Percentiles rank a stretch among this genome's conserved stretches.
phyloP scores from a whole-genome alignment of 1,284 basidiomycete species.

The Xerocomus amazonicus region DNA sequence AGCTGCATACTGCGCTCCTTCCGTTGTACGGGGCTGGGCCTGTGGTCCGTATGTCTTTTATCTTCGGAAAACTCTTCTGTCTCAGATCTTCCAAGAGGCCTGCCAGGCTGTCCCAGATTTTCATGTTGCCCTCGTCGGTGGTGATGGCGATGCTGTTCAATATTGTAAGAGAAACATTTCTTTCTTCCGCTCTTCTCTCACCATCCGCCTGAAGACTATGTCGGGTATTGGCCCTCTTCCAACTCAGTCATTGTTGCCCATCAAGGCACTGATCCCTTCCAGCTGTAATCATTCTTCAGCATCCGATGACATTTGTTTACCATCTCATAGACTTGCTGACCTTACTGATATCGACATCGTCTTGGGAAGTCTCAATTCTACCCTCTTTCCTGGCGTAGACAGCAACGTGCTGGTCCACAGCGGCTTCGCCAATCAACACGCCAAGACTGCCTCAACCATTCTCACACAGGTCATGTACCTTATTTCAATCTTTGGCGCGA shows the following conservation, averaged over 20 bases:
- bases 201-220: conserved; percentile 28
- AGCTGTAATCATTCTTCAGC: conserved; percentile 19
- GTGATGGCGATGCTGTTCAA: conserved; percentile 36
- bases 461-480: conserved; percentile 38
- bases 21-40: conserved; percentile 39
- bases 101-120: conserved; percentile 39
- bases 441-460: conserved; percentile 36
- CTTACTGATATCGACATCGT: conserved; percentile 33
- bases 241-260: conserved; percentile 35
- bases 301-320: background rate
- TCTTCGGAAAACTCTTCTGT: background rate
- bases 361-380: conserved; percentile 26
- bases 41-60: conserved; percentile 41
- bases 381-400: conserved; percentile 36
- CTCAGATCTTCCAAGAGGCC: conserved; percentile 24
- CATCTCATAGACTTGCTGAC: conserved; percentile 23
- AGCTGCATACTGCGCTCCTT: conserved; percentile 47
- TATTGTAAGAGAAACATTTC: conserved; percentile 31
- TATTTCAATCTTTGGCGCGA: conserved; percentile 33
- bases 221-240: conserved; percentile 32
- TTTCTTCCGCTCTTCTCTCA: conserved; percentile 1
- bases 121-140: conserved; percentile 36
- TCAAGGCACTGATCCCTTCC: conserved; percentile 33
- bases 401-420: conserved; percentile 30
- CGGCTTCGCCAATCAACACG: conserved; percentile 36